These are phyloP conservation scores for Limtongozyma cylindracea DNA, from an alignment of 805 yeast genomes.

Conservation along the genomic window DNA sequence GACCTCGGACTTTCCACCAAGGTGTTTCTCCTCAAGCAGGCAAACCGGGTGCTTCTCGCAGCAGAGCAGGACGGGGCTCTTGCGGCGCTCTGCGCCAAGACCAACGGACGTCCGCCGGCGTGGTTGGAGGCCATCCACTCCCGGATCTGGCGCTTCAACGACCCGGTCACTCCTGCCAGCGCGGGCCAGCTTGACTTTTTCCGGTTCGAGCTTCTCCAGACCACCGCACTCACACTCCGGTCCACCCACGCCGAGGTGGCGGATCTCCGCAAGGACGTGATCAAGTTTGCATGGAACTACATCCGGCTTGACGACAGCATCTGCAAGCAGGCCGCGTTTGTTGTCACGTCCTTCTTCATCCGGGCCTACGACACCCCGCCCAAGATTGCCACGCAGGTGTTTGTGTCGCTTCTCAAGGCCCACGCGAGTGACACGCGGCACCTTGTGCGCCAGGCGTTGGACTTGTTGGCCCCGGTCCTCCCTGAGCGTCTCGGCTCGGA, in stretches of 20 bases:
- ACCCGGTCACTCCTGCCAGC: conserved; percentile 20
- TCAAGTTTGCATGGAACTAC: conserved; percentile 86
- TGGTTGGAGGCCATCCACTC: conserved; percentile 49
- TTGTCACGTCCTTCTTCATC: conserved; percentile 67
- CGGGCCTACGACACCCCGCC: conserved; percentile 74
- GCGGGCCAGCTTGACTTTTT: conserved; percentile 52
- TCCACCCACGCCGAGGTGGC: conserved; percentile 33
- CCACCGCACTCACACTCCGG: conserved; percentile 54
- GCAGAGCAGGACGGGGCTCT: no score
- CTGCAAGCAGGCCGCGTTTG: conserved; percentile 82
- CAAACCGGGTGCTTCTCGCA: no score
- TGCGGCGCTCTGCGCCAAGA: conserved; percentile 14
- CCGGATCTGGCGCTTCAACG: conserved; percentile 51
- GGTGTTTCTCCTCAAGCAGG: conserved; percentile 24
- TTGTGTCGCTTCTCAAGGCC: conserved; percentile 68
- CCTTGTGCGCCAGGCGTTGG: conserved; percentile 70
- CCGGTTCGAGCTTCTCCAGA: conserved; percentile 54
- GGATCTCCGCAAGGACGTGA: conserved; percentile 55
- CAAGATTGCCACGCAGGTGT: conserved; percentile 73
- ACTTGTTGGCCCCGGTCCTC: conserved; percentile 70
- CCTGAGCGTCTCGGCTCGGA: conserved; percentile 31
- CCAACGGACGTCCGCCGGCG: no score
- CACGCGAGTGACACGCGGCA: conserved; percentile 68
- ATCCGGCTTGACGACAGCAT: conserved; percentile 73
- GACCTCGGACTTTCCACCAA: no score